These are phyloP conservation scores for Hypoxylon trugodes DNA, from an alignment of 495 filamentous ascomycete species.

Conservation along the genomic window DNA sequence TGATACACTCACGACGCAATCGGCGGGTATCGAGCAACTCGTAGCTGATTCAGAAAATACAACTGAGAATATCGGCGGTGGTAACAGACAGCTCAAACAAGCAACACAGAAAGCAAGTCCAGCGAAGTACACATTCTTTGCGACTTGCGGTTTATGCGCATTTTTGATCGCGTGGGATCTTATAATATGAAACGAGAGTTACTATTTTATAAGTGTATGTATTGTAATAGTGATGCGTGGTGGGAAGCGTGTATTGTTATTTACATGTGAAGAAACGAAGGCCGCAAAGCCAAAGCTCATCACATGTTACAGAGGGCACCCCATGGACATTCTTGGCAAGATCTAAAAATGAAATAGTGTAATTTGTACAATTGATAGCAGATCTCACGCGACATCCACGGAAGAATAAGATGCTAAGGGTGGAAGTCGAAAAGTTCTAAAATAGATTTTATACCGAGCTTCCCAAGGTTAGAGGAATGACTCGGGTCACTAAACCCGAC, in stretches of 20 bases:
- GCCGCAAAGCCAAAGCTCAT: neutral
- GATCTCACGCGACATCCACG: too few relatives aligned
- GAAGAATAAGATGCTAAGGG: too few relatives aligned
- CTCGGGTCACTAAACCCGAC: slow-evolving; percentile 23
- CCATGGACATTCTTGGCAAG: neutral
- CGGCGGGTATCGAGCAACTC: slow-evolving; percentile 85
- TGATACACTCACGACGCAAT: slow-evolving; percentile 82
- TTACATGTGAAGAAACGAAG: slow-evolving; percentile 28
- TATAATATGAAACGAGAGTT: slow-evolving; percentile 66
- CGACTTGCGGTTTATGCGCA: slow-evolving; percentile 79
- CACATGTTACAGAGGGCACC: slow-evolving; percentile 12
- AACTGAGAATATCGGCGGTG: slow-evolving; percentile 83
- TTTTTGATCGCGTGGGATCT: slow-evolving; percentile 94
- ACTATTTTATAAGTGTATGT: neutral
- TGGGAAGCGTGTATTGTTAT: neutral
- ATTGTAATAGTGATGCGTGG: slow-evolving; percentile 1
- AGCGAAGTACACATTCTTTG: slow-evolving; percentile 89
- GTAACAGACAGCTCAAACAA: slow-evolving; percentile 90
- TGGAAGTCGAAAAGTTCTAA: neutral
- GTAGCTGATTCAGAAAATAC: slow-evolving; percentile 85
- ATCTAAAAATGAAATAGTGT: neutral
- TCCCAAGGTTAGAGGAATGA: slow-evolving; percentile 6
- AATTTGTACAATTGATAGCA: neutral
- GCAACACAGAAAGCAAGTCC: slow-evolving; percentile 82
- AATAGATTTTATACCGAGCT: slow-evolving; percentile 8